Evolutionary conservation across 257 asterid species (phyloP), one percentile per base, ranked within the genome.

Genomic region (Fraxinus quadrangulata): DNA sequence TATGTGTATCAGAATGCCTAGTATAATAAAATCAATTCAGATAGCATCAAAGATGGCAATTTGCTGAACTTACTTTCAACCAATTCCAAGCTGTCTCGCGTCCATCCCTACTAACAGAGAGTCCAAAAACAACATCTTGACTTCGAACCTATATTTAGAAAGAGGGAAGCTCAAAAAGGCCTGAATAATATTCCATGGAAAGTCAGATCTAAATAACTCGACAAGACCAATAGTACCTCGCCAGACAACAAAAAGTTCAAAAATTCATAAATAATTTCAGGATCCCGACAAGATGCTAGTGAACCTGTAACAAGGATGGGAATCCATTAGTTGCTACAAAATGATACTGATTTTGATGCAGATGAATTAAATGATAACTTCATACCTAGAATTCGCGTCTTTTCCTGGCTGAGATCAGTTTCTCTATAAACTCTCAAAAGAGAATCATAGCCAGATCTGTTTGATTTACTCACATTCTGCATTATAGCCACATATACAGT

Each of bases 391-490:
- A 96, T 88, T 70, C 97, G 88, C 4, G 95, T 92, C 86, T 96
- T 96, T 87, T 92, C 99, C 89, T 93, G 96, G 89, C 98, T 96
- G 84, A 93, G 98, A 80, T 93, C 99, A 42, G 96, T 83, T 88
- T 90, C 99, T 80, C 97, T 81, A 73, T 96, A 96, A 40, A 93
- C 63, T 71, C 78, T 89, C 77, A 96, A 85, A 54, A 96, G 97
- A 80, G 97, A 89, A 19, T 96, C 97, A 80, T 84, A 96, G 14
- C 88, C 89, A 70, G 86, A 90, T 87, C 93, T 91, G 84, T 92
- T 84, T 76, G 97, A 89, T 89, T 84, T 86, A 67, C 75, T 87
- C 70, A 80, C 96, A 37, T 79, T 83, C 84, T 71, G 87, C 93
- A 90, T 86, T 24, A 90, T 90, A 82, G 97, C 94, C 70, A 93